Percentiles rank a stretch among this genome's conserved stretches.
phyloP scores from a whole-genome alignment of 2,329 filamentous ascomycete species.

The Chrysosporium keratinophilum region DNA sequence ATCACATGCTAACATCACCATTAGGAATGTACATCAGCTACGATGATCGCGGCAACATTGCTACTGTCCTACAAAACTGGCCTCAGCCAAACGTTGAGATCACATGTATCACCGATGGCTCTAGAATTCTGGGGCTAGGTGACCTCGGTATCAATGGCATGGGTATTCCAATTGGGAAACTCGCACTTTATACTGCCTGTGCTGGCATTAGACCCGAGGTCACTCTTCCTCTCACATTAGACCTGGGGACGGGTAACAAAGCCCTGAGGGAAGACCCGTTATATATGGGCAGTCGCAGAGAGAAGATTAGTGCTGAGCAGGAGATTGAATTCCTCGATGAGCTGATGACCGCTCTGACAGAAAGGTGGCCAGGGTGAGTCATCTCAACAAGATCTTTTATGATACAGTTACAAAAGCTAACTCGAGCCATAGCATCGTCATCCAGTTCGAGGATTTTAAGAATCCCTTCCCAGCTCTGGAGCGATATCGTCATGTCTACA shows the following conservation, averaged over 20 bases:
- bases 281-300: conserved; percentile 80
- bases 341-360: conserved; percentile 83
- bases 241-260: conserved; percentile 56
- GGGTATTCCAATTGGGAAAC: conserved; percentile 94
- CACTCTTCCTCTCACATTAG: conserved; percentile 53
- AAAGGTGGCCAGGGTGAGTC: conserved; percentile 57
- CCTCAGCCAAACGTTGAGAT: conserved; percentile 83
- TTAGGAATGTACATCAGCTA: conserved; percentile 81
- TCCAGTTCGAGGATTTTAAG: conserved; percentile 98
- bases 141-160: conserved; percentile 96
- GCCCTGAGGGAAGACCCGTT: conserved; percentile 63
- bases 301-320: conserved; percentile 65
- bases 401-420: conserved; percentile 38
- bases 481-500: conserved; percentile 77
- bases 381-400: not conserved
- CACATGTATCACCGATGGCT: conserved; percentile 92
- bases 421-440: conserved; percentile 47
- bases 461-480: conserved; percentile 91
- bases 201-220: conserved; percentile 79
- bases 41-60: conserved; percentile 82
- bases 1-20: conserved; percentile 2
- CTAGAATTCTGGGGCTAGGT: conserved; percentile 79
- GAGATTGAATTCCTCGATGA: conserved; percentile 93
- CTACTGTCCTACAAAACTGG: conserved; percentile 86
- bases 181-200: conserved; percentile 87